Conservation (phyloP, 192 early-diverging fungal species). For the Coemansia javaensis region DNA sequence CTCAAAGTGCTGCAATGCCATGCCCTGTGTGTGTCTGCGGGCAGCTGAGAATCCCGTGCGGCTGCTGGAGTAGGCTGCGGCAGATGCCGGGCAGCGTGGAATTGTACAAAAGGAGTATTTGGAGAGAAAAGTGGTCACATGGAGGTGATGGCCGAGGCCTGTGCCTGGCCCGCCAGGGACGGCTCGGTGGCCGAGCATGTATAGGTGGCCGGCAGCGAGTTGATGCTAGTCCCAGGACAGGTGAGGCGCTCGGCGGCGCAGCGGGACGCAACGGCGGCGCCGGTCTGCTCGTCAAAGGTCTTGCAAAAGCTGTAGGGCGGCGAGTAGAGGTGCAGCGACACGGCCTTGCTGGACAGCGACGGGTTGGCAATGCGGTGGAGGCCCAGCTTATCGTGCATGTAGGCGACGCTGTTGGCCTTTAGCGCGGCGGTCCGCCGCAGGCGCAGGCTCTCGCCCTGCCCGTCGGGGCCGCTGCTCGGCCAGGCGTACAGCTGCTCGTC, state of each 20-base stretch:
- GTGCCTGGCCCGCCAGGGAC: not conserved
- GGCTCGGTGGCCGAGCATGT: constrained; percentile 1
- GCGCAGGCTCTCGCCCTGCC: constrained; percentile 15
- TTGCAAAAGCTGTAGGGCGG: constrained; percentile 81
- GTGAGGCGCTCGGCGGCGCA: constrained; percentile 27
- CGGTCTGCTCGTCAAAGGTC: constrained; percentile 76
- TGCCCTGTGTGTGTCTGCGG: too few relatives aligned
- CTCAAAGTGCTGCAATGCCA: too few relatives aligned
- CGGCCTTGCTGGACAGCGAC: constrained; percentile 50
- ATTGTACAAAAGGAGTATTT: too few relatives aligned
- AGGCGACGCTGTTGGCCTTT: constrained; percentile 65
- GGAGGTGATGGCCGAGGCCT: constrained; percentile 11
- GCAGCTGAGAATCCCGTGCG: too few relatives aligned
- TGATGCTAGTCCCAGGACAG: not conserved
- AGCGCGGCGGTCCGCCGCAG: constrained; percentile 48
- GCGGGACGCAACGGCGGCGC: constrained; percentile 21
- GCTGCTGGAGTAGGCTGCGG: too few relatives aligned
- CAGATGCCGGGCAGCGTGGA: too few relatives aligned
- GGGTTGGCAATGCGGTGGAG: constrained; percentile 78
- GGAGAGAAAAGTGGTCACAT: constrained; percentile 1
- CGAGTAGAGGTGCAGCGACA: constrained; percentile 88
- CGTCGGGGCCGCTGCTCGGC: constrained; percentile 36
- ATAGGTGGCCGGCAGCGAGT: not conserved
- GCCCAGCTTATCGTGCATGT: constrained; percentile 88
- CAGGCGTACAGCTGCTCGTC: constrained; percentile 73